These are phyloP conservation scores for Debaryomyces coudertii DNA, from an alignment of 1,139 yeast genomes.

Conservation along the genomic window DNA sequence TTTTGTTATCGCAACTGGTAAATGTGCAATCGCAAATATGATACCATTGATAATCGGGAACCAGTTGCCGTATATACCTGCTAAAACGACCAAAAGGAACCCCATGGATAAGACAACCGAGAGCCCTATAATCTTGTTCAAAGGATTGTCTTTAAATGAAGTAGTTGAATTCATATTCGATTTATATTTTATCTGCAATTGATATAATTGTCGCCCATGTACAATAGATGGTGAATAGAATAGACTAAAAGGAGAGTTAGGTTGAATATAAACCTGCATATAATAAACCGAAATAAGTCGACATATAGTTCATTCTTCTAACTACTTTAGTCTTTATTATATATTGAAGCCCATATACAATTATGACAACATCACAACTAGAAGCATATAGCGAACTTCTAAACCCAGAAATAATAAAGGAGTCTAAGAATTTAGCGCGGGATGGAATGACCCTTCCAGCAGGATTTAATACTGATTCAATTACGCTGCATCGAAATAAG, in stretches of 20 bases:
- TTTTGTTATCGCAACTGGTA: conserved; percentile 57
- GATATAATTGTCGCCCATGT: not conserved
- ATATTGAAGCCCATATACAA: not conserved
- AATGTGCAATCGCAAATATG: conserved; percentile 61
- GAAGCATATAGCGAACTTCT: not conserved
- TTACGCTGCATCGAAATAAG: conserved; percentile 2
- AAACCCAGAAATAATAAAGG: not conserved
- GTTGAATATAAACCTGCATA: not conserved
- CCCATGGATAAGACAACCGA: conserved; percentile 78
- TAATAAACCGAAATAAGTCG: not conserved
- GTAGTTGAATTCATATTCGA: conserved; percentile 34
- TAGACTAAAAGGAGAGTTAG: not conserved
- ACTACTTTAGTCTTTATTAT: too few species aligned
- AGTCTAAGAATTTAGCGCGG: not conserved
- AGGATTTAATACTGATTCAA: conserved; percentile 2
- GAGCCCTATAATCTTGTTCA: conserved; percentile 72
- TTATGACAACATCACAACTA: not conserved
- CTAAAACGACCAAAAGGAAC: conserved; percentile 73
- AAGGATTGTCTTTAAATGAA: conserved; percentile 50
- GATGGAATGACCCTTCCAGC: conserved; percentile 1
- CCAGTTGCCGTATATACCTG: conserved; percentile 80
- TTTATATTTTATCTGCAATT: not conserved
- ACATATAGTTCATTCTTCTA: not conserved
- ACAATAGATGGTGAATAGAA: not conserved
- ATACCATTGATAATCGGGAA: conserved; percentile 65